A percentile compares a stretch with the other conserved stretches of the same genome.
These are phyloP conservation scores for Brassica incana DNA, from an alignment of 345 rosid genomes.

Conservation along the genomic window DNA sequence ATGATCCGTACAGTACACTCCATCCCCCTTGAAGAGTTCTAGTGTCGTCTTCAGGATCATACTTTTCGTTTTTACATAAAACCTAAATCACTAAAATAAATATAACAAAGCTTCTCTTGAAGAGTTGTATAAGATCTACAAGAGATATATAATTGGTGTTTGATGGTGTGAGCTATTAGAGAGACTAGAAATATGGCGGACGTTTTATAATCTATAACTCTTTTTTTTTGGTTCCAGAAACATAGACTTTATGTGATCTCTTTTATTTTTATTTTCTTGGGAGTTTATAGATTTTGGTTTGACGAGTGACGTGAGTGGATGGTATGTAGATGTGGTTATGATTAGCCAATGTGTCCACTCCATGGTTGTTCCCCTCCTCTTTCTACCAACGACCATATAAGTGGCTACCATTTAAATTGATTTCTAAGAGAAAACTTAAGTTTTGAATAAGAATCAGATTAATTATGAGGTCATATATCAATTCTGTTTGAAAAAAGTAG, in stretches of 20 bases:
- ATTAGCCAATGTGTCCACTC: slow-evolving; percentile 27
- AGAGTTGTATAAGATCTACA: not conserved
- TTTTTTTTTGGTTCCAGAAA: slow-evolving; percentile 23
- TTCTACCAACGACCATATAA: slow-evolving; percentile 31
- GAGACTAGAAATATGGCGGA: slow-evolving; percentile 21
- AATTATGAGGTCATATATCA: slow-evolving; percentile 14
- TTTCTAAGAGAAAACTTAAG: not conserved
- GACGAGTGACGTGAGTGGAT: slow-evolving; percentile 27
- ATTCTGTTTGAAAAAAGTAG: not conserved
- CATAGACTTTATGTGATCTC: slow-evolving; percentile 35
- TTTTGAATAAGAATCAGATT: slow-evolving; percentile 13
- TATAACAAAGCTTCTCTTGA: not conserved
- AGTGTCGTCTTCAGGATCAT: slow-evolving; percentile 39
- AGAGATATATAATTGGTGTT: slow-evolving; percentile 2
- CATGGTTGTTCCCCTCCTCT: slow-evolving; percentile 24
- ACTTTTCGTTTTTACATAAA: slow-evolving; percentile 30
- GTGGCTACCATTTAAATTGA: slow-evolving; percentile 16
- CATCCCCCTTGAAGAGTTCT: slow-evolving; percentile 36
- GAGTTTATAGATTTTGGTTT: slow-evolving; percentile 9
- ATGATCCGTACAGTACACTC: slow-evolving; percentile 30
- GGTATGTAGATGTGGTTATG: slow-evolving; percentile 35
- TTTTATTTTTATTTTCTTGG: not conserved
- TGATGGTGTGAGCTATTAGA: slow-evolving; percentile 26
- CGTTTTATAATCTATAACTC: slow-evolving; percentile 1
- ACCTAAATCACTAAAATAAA: not conserved